A percentile compares a stretch with the other conserved stretches of the same genome.
phyloP scores from a whole-genome alignment of 1,139 yeast genomes.

The Kodamaea sp. region DNA sequence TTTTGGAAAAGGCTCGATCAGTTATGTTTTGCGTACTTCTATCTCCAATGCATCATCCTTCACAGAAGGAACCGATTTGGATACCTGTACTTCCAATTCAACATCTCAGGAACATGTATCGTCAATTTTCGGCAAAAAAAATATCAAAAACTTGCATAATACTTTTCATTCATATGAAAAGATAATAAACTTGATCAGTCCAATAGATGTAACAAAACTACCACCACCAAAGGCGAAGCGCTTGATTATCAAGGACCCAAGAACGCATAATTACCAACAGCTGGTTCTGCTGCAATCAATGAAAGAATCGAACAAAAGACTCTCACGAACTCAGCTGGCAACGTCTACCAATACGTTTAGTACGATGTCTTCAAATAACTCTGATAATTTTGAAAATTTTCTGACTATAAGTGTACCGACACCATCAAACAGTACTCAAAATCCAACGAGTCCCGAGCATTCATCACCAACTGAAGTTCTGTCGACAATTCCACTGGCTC shows the following conservation, averaged over 20 bases:
- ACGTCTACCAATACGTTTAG: constrained; percentile 29
- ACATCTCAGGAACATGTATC: background rate
- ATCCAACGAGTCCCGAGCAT: constrained; percentile 5
- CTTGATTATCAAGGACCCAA: constrained; percentile 53
- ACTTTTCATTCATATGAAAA: constrained; percentile 49
- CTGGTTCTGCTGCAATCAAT: constrained; percentile 2
- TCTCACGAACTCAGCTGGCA: constrained; percentile 45
- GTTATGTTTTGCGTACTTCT: constrained; percentile 59
- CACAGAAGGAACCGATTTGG: constrained; percentile 4
- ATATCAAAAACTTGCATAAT: constrained; percentile 13
- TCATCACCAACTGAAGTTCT: background rate
- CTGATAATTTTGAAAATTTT: constrained; percentile 18
- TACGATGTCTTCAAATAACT: constrained; percentile 36
- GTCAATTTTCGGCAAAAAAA: background rate
- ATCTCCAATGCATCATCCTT: constrained; percentile 31
- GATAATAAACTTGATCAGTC: constrained; percentile 59
- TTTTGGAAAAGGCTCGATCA: constrained; percentile 83
- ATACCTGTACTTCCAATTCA: constrained; percentile 6
- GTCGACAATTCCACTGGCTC: constrained; percentile 6
- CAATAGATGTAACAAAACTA: constrained; percentile 66
- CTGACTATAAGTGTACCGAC: constrained; percentile 2
- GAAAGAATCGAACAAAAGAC: constrained; percentile 14
- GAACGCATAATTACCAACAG: constrained; percentile 9
- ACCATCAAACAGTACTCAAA: constrained; percentile 3
- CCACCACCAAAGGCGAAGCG: constrained; percentile 67